Percentiles rank a stretch among this genome's conserved stretches.
phyloP scores from a whole-genome alignment of 768 basidiomycete species.

The Mycena maculata region DNA sequence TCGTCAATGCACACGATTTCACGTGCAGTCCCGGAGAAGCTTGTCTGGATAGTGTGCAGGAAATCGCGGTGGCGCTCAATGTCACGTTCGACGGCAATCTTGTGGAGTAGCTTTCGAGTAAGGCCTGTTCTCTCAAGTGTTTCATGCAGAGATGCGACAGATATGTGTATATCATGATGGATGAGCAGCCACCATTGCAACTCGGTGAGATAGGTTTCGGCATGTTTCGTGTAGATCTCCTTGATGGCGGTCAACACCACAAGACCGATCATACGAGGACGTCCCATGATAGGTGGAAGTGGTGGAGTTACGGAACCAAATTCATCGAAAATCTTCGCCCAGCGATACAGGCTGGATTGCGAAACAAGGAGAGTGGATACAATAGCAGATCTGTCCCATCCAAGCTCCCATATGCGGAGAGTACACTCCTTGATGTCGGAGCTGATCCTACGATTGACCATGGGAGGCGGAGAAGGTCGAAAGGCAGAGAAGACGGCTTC shows the following conservation, averaged over 20 bases:
- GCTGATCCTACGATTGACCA: slow-evolving; percentile 40
- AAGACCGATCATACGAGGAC: slow-evolving; percentile 31
- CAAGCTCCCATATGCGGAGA: slow-evolving; percentile 37
- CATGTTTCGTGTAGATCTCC: slow-evolving; percentile 29
- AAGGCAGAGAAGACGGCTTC: too few species aligned
- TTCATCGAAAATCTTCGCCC: slow-evolving; percentile 8
- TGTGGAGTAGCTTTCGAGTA: slow-evolving; percentile 74
- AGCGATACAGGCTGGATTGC: slow-evolving; percentile 17
- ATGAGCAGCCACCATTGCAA: slow-evolving; percentile 37
- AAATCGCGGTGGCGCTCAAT: slow-evolving; percentile 31
- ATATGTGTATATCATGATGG: slow-evolving; percentile 39
- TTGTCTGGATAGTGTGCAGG: slow-evolving; percentile 9
- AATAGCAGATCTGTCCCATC: slow-evolving; percentile 30
- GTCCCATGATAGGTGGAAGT: slow-evolving; percentile 36
- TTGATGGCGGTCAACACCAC: slow-evolving; percentile 37
- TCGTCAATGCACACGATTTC: slow-evolving; percentile 45
- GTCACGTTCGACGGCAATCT: slow-evolving; percentile 40
- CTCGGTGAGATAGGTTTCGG: slow-evolving; percentile 39
- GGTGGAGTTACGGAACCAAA: slow-evolving; percentile 1
- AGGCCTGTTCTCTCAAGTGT: slow-evolving; percentile 78
- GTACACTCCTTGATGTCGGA: slow-evolving; percentile 42
- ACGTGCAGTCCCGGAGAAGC: slow-evolving; percentile 26
- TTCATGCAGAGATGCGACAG: slow-evolving; percentile 51
- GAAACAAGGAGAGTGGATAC: slow-evolving; percentile 13
- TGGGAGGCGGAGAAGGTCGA: not conserved